Percentiles rank a stretch among this genome's conserved stretches.
phyloP scores from a whole-genome alignment of 1,284 basidiomycete genomes.

The Austroboletus novae-zelandiae region DNA sequence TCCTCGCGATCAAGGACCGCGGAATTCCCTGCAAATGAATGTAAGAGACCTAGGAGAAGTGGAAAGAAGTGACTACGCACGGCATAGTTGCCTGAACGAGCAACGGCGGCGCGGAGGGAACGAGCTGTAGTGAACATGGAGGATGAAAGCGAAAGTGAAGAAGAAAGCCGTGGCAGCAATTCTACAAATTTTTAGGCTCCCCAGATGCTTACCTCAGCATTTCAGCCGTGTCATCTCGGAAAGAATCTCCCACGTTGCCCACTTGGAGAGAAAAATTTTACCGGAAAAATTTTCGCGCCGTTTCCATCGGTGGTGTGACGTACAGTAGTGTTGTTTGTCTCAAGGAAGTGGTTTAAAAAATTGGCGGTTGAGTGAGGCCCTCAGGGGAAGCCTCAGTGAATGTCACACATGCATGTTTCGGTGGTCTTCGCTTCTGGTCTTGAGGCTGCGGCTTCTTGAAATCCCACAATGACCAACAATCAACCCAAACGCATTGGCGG shows the following conservation, averaged over 20 bases:
- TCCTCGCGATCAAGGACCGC: slow-evolving; percentile 70
- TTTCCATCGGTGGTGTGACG: too few species aligned
- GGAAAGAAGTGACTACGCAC: slow-evolving; percentile 38
- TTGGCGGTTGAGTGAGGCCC: too few species aligned
- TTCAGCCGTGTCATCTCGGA: slow-evolving; percentile 9
- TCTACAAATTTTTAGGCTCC: slow-evolving; percentile 37
- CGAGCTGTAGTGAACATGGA: slow-evolving; percentile 65
- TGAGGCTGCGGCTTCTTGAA: too few species aligned
- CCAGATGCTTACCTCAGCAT: slow-evolving; percentile 38
- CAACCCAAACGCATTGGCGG: slow-evolving; percentile 59
- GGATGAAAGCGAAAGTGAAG: slow-evolving; percentile 38
- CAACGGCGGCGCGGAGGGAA: slow-evolving; percentile 54
- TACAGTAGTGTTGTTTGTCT: too few species aligned
- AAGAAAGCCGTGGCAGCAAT: slow-evolving; percentile 34
- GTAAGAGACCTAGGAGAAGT: slow-evolving; percentile 1
- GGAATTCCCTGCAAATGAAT: slow-evolving; percentile 50
- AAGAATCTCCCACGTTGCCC: slow-evolving; percentile 11
- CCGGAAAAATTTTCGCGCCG: neutral
- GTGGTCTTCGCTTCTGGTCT: neutral
- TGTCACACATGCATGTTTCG: neutral
- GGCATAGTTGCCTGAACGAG: slow-evolving; percentile 64
- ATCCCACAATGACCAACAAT: slow-evolving; percentile 33
- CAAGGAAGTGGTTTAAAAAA: too few species aligned
- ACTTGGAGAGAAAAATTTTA: neutral
- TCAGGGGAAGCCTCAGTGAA: too few species aligned